phyloP scores from a whole-genome alignment of 202 grass and related monocot species.

The Setaria italica region DNA sequence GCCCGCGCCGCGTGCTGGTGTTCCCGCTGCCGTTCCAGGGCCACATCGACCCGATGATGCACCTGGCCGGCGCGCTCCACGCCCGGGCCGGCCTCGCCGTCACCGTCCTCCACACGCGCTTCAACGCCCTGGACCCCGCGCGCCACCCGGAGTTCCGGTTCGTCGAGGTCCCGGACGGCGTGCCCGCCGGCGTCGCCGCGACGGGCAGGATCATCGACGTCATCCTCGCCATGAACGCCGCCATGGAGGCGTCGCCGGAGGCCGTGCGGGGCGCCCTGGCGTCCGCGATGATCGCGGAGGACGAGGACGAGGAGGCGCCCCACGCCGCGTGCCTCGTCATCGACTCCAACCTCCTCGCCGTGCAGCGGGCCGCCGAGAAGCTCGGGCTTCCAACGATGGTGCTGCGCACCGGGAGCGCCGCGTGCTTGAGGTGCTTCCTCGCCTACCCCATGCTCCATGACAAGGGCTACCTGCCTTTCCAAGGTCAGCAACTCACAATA shows the following conservation, averaged over 20 bases:
- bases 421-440: neutral
- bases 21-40: slow-evolving; percentile 69
- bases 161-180: slow-evolving; percentile 21
- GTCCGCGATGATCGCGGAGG: neutral
- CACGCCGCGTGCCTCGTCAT: slow-evolving; percentile 48
- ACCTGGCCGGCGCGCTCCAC: slow-evolving; percentile 58
- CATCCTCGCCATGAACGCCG: slow-evolving; percentile 45
- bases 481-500: slow-evolving; percentile 21
- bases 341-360: slow-evolving; percentile 37
- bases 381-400: slow-evolving; percentile 46
- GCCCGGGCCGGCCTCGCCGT: slow-evolving; percentile 9
- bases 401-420: slow-evolving; percentile 15
- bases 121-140: slow-evolving; percentile 36
- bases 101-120: slow-evolving; percentile 46
- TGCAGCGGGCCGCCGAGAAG: slow-evolving; percentile 20
- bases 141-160: slow-evolving; percentile 33
- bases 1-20: slow-evolving; percentile 43
- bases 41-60: slow-evolving; percentile 66
- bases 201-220: neutral
- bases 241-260: slow-evolving; percentile 36
- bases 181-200: neutral
- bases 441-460: slow-evolving; percentile 45
- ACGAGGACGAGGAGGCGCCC: too few species aligned
- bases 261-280: slow-evolving; percentile 15
- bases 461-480: slow-evolving; percentile 40